A percentile compares a stretch with the other conserved stretches of the same genome.
Conservation (phyloP, 805 yeast species). For the Zygosaccharomyces lentus region DNA sequence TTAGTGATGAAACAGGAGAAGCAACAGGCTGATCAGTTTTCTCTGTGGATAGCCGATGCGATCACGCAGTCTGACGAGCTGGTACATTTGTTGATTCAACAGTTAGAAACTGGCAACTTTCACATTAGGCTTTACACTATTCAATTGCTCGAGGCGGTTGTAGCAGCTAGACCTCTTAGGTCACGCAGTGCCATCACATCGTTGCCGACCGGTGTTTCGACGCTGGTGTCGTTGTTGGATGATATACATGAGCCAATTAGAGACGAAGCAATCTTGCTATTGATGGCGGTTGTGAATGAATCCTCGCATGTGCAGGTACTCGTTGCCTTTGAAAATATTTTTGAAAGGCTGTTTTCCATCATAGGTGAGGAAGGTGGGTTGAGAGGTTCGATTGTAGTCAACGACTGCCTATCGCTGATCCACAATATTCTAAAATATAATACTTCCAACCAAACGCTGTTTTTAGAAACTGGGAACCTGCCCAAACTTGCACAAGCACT, state of each 20-base stretch:
- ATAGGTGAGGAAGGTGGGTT: conserved; percentile 85
- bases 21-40: conserved; percentile 67
- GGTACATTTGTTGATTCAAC: conserved; percentile 42
- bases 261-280: conserved; percentile 78
- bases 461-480: conserved; percentile 78
- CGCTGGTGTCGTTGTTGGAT: conserved; percentile 58
- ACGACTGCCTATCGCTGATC: conserved; percentile 77
- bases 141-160: conserved; percentile 79
- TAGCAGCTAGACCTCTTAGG: conserved; percentile 66
- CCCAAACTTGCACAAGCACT: conserved; percentile 60
- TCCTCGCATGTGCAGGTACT: conserved; percentile 84
- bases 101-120: conserved; percentile 60
- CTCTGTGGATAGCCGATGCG: conserved; percentile 94
- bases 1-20: conserved; percentile 49
- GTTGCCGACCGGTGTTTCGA: conserved; percentile 75
- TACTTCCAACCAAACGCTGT: conserved; percentile 83
- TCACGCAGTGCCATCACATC: conserved; percentile 70
- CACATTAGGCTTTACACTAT: conserved; percentile 76
- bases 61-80: conserved; percentile 54
- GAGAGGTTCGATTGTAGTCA: conserved; percentile 83
- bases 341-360: conserved; percentile 74
- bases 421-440: conserved; percentile 73
- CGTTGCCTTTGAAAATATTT: conserved; percentile 91
- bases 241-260: conserved; percentile 79
- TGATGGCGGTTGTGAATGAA: conserved; percentile 76